Percentiles rank a stretch among this genome's conserved stretches.
Evolutionary conservation across 495 filamentous ascomycete genomes (phyloP).

Genomic region (Diplogelasinospora grovesii): DNA sequence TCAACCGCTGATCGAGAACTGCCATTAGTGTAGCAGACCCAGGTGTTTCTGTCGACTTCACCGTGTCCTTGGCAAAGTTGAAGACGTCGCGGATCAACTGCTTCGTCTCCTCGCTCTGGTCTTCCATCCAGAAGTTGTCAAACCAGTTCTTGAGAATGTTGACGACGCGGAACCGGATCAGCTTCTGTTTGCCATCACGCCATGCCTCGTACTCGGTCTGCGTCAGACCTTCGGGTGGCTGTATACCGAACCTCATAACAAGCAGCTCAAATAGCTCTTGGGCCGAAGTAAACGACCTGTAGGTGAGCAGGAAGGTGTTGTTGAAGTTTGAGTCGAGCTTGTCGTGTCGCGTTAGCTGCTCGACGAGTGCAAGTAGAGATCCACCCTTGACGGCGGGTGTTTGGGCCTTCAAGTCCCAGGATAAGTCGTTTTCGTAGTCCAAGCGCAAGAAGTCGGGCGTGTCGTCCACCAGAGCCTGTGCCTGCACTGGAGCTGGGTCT

Average conservation of each 20-base stretch:
- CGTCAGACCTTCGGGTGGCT: conserved; percentile 79
- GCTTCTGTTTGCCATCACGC: conserved; percentile 90
- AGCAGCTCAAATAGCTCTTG: conserved; percentile 88
- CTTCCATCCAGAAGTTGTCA: conserved; percentile 98
- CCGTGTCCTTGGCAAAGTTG: conserved; percentile 82
- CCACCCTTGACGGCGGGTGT: conserved; percentile 77
- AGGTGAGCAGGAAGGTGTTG: conserved; percentile 94
- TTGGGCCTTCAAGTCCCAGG: conserved; percentile 73
- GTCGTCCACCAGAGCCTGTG: conserved; percentile 54
- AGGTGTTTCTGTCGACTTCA: conserved; percentile 86
- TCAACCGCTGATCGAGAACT: conserved; percentile 77
- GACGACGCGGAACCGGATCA: conserved; percentile 89
- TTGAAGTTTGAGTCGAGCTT: conserved; percentile 93
- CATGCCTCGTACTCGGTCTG: conserved; percentile 74
- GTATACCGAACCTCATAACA: conserved; percentile 82
- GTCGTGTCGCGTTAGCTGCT: conserved; percentile 92
- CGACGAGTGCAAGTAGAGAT: conserved; percentile 82
- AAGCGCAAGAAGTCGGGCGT: conserved; percentile 77
- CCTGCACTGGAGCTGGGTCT: conserved; percentile 50
- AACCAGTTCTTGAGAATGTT: conserved; percentile 99
- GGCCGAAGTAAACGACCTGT: conserved; percentile 88
- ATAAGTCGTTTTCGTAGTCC: conserved; percentile 84
- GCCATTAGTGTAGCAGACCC: conserved; percentile 74
- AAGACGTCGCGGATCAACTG: conserved; percentile 82
- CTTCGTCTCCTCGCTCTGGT: conserved; percentile 71